Base-by-base conservation (phyloP, 192 early-diverging fungal species). In the Coemansia sp. region DNA sequence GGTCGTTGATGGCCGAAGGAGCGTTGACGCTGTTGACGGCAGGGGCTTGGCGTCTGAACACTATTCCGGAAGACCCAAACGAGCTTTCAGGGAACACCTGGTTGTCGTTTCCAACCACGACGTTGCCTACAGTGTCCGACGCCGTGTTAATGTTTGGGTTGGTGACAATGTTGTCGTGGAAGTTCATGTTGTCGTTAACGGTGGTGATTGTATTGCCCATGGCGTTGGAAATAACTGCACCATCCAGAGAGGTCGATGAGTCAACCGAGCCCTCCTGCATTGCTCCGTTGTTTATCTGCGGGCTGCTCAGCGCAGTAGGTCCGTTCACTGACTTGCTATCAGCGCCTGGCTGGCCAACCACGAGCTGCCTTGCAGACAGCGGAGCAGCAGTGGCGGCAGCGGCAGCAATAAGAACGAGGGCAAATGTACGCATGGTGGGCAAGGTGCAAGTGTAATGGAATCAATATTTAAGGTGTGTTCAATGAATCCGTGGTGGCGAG, bases 91-190 rank as follows among this genome's bases (percentile, higher is more conserved):
- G 43, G 38, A 65, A 43, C 1, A 76, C 43, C 33, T 68, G 53
- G 55, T 76, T 76, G 19, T 53, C 62, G 45, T 63, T 69, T 11
- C 72, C 72, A n/a, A 76, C 72, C 3, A 76, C 57, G 4, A 63
- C 65, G 9, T 39, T 27, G 17, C 72, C 72, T 0, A 55, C 51
- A 9, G 61, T 68, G 34, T 57, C 51, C 3, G 53, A 17, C 0
- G 62, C 72, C 8, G 55, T 38, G 47, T 76, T 76, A 25, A 76
- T 17, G 9, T 64, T 63, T 32, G 72, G 66, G 58, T 76, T 76
- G 9, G 50, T 38, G 22, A 76, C 32, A 18, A 62, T 65, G 46
- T 76, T 76, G 46, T 76, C 72, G 33, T 76, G 66, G 39, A 76
- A 50, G 51, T 58, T 45, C n/a, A 53, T 14, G 51, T 76, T 76